These are phyloP conservation scores for Ophiostoma quercus DNA, from an alignment of 2,329 filamentous ascomycete genomes.

Conservation along the genomic window DNA sequence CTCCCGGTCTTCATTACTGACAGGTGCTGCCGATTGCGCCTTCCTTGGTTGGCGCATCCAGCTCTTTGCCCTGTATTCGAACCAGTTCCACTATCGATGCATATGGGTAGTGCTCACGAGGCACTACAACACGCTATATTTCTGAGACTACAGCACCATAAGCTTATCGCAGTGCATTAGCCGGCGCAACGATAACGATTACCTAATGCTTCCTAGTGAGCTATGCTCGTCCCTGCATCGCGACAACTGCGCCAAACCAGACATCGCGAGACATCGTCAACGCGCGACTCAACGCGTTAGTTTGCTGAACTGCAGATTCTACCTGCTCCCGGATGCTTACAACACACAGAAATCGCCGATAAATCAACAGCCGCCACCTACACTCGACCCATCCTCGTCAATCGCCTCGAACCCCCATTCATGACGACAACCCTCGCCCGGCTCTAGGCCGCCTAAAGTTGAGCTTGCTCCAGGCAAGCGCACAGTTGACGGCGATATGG, in stretches of 20 bases:
- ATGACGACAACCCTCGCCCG: not conserved
- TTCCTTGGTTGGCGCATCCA: not conserved
- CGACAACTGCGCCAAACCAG: not conserved
- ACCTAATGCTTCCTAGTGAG: not conserved
- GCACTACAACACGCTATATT: not conserved
- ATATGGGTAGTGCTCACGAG: not conserved
- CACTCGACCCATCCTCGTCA: not conserved
- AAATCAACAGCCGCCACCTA: not conserved
- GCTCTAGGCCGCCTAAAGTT: conserved; percentile 10
- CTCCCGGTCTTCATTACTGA: not conserved
- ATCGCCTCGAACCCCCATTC: not conserved
- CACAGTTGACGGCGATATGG: conserved; percentile 38
- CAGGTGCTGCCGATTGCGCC: not conserved
- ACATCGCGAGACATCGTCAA: not conserved
- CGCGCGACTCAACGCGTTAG: not conserved
- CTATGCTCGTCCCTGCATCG: conserved; percentile 4
- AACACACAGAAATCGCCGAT: not conserved
- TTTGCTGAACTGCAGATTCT: not conserved
- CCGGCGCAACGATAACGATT: not conserved
- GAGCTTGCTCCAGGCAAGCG: not conserved
- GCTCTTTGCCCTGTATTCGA: not conserved
- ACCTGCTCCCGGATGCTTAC: not conserved
- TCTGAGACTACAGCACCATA: not conserved
- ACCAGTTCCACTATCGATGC: not conserved
- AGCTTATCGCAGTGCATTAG: not conserved